phyloP scores from a whole-genome alignment of 805 yeast genomes.

The Trichomonascus vanleenenianus region DNA sequence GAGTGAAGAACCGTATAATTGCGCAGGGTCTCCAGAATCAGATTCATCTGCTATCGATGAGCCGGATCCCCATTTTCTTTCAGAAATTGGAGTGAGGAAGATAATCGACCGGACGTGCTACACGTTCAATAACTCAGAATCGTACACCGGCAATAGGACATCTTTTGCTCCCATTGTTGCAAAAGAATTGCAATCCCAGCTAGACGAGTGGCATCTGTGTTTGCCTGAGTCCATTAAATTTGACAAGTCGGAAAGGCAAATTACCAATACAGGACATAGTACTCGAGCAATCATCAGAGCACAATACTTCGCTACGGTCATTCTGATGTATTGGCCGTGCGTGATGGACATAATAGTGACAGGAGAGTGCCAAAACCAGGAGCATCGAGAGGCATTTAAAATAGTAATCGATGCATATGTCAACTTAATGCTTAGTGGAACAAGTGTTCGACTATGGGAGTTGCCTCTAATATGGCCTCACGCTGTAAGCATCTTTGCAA shows the following conservation, averaged over 20 bases:
- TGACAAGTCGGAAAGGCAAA: background rate
- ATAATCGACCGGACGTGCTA: slow-evolving; percentile 4
- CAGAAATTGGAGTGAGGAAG: slow-evolving; percentile 5
- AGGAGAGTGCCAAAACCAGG: background rate
- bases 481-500: slow-evolving; percentile 6
- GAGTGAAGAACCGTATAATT: slow-evolving; percentile 3
- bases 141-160: background rate
- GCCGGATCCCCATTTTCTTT: slow-evolving; percentile 6
- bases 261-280: slow-evolving; percentile 1
- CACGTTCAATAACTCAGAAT: slow-evolving; percentile 3
- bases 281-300: slow-evolving; percentile 2
- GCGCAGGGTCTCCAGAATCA: slow-evolving; percentile 1
- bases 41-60: background rate
- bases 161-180: slow-evolving; percentile 6
- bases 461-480: slow-evolving; percentile 6
- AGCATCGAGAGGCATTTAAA: slow-evolving; percentile 5
- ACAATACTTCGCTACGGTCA: slow-evolving; percentile 5
- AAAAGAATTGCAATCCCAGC: slow-evolving; percentile 5
- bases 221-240: slow-evolving; percentile 4
- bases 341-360: slow-evolving; percentile 4
- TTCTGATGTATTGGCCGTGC: slow-evolving; percentile 6
- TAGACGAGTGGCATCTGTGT: slow-evolving; percentile 4
- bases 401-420: slow-evolving; percentile 4
- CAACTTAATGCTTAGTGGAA: slow-evolving; percentile 2
- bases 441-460: slow-evolving; percentile 2